phyloP scores from a whole-genome alignment of 768 basidiomycete genomes.

The Lactarius sp. region DNA sequence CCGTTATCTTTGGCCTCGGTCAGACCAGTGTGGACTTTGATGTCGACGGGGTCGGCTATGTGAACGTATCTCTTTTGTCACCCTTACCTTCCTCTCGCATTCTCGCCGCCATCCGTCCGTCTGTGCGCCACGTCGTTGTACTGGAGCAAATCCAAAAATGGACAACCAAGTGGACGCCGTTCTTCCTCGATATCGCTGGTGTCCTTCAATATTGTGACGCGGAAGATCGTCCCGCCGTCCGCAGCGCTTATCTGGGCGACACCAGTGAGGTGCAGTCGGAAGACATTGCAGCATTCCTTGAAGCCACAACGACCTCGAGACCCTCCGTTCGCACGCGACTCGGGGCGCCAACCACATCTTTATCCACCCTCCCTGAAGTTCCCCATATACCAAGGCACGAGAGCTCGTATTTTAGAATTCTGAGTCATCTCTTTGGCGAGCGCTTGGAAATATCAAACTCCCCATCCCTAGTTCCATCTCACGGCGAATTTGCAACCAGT shows the following conservation, averaged over 20 bases:
- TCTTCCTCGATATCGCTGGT: slow-evolving; percentile 77
- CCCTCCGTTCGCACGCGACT: slow-evolving; percentile 45
- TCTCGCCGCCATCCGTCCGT: slow-evolving; percentile 52
- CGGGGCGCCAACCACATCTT: slow-evolving; percentile 35
- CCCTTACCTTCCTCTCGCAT: slow-evolving; percentile 61
- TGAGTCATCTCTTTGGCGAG: slow-evolving; percentile 72
- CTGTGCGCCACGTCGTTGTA: slow-evolving; percentile 65
- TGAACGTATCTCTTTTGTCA: slow-evolving; percentile 60
- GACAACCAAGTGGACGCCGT: slow-evolving; percentile 81
- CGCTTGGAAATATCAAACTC: slow-evolving; percentile 84
- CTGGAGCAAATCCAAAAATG: slow-evolving; percentile 76
- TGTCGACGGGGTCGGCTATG: slow-evolving; percentile 56
- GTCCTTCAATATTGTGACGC: slow-evolving; percentile 58
- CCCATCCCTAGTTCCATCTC: slow-evolving; percentile 60
- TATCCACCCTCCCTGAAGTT: slow-evolving; percentile 31
- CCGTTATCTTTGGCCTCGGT: slow-evolving; percentile 71
- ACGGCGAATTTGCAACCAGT: slow-evolving; percentile 73
- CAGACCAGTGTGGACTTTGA: slow-evolving; percentile 38
- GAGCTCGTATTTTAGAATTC: slow-evolving; percentile 84
- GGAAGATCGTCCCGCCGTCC: slow-evolving; percentile 49
- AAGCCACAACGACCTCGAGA: slow-evolving; percentile 37
- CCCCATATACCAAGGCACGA: slow-evolving; percentile 88
- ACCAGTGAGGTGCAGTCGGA: slow-evolving; percentile 34
- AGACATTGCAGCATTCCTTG: slow-evolving; percentile 50
- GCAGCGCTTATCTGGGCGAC: slow-evolving; percentile 60